phyloP scores from a whole-genome alignment of 805 yeast genomes.

The Wickerhamiella dianesei region DNA sequence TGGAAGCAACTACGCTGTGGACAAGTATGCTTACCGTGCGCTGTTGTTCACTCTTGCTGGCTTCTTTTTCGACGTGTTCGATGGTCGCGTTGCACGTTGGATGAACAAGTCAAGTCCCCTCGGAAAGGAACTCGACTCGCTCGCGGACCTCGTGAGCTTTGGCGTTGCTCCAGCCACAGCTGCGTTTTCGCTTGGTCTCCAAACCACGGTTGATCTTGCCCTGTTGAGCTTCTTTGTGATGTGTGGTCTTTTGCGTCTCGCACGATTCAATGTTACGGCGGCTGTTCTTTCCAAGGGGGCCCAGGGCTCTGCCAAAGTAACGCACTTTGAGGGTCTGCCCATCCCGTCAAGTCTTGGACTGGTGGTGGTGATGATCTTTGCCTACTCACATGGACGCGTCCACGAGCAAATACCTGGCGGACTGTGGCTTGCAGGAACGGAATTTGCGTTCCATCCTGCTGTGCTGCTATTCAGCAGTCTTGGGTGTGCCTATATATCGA shows the following conservation, averaged over 20 bases:
- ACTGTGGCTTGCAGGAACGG: slow-evolving; percentile 36
- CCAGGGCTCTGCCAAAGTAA: slow-evolving; percentile 74
- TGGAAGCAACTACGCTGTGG: slow-evolving; percentile 47
- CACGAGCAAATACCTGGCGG: slow-evolving; percentile 53
- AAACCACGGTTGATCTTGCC: slow-evolving; percentile 67
- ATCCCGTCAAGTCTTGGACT: slow-evolving; percentile 76
- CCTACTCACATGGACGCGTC: slow-evolving; percentile 38
- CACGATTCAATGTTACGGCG: slow-evolving; percentile 90
- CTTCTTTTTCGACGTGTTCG: slow-evolving; percentile 88
- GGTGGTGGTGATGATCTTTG: slow-evolving; percentile 57
- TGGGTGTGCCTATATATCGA: slow-evolving; percentile 86
- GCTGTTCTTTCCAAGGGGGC: slow-evolving; percentile 91
- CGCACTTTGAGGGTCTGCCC: slow-evolving; percentile 89
- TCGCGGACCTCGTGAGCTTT: slow-evolving; percentile 88
- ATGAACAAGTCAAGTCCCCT: slow-evolving; percentile 81
- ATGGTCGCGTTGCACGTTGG: slow-evolving; percentile 92
- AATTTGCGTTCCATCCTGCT: slow-evolving; percentile 64
- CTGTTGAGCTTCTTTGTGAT: slow-evolving; percentile 71
- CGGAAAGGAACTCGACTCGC: slow-evolving; percentile 95
- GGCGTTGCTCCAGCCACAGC: slow-evolving; percentile 92
- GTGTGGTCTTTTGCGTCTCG: slow-evolving; percentile 87
- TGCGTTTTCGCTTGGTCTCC: slow-evolving; percentile 84
- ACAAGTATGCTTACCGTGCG: slow-evolving; percentile 60
- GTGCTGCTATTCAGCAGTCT: slow-evolving; percentile 52
- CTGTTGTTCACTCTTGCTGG: slow-evolving; percentile 84